Evolutionary conservation across 805 yeast genomes (phyloP), one percentile per base, ranked within the genome.

Genomic region (Deakozyma indianensis): DNA sequence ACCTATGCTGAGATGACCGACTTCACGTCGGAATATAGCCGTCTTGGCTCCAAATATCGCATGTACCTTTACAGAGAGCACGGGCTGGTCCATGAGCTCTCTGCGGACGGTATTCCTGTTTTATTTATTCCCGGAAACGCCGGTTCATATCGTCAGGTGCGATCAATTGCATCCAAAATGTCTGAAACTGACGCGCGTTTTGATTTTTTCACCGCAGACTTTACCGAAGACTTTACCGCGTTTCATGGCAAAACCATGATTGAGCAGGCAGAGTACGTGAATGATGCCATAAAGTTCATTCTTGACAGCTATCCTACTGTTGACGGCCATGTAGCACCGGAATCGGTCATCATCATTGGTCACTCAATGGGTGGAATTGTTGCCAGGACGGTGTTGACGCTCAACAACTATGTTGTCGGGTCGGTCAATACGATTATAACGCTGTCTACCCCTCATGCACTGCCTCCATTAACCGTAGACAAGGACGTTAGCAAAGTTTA

Each of bases 291-390:
- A 3, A 61, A 64, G 21, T 87, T 80, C 57, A 87, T 90, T 21
- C 62, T 92, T 16, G 73, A 76, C 2, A 64, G 90, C 3, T 90
- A 90, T 55, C 51, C 61, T n/a, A 50, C 50, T 14, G 56, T 43
- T 15, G 53, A 45, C 51, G 3, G 59, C 9, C 42, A 65, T 5
- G 61, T 59, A 20, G 57, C 59, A 1, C 55, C 59, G 4, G 65
- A 40, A 32, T 82, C 95, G 0, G 94, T 90, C 1, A 75, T 90
- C 0, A 58, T 90, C 0, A 52, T 90, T 0, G 96, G 86, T 2
- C 98, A 90, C 64, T 90, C 97, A 0, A 90, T 90, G 98, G 98
- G 98, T 38, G 98, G 98, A 2, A 75, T 90, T 16, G 97, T 92
- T 1, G 83, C 95, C 2, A 70, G 97, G 48, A 79, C 85, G 0